Evolutionary conservation across 352 stramenopile genomes (phyloP), one percentile per base, ranked within the genome.

Genomic region (Globisporangium barbulae): DNA sequence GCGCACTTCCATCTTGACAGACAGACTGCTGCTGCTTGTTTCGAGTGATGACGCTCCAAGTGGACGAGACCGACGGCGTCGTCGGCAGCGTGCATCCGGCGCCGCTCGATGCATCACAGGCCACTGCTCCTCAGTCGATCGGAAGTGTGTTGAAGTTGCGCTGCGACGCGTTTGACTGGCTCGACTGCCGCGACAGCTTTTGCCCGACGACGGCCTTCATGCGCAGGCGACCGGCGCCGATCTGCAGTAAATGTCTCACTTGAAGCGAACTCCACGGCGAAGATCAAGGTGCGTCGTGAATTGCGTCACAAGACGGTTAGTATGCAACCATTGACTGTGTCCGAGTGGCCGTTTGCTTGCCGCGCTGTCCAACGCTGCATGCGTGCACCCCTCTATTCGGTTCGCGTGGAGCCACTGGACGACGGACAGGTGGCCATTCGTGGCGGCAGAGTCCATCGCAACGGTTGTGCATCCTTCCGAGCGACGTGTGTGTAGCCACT

Each of bases 241-340:
- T 61, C 33, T 67, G 61, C 45, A 90, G 64, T 63, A 88, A 55
- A 81, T 78, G 0, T 81, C 83, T 57, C 22, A 21, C 30, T 57
- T 57, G 50, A 42, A 57, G 50, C 50, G 50, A 39, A 15, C 22
- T 42, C 30, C 30, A 15, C 28, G 50, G 19, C 50, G 42, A 30
- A 41, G 30, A 17, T 57, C 17, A 57, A 30, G 22, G 30, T 42
- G 19, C 19, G 30, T 42, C 25, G 30, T 19, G 19, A 30, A 57
- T 45, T 8, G 56, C 33, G 28, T 64, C 0, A 83, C 55, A 0
- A 92, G 64, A 22, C 77, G 31, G 1, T 28, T 28, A 28, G 25
- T 28, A 35, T 54, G 44, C 31, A 58, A 31, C 53, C 53, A 58
- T 17, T 47, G 53, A 58, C 31, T 2, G 45, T 5, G 2, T 45